Base-by-base conservation (phyloP, 352 stramenopile species). In the Phytophthora constricta region DNA sequence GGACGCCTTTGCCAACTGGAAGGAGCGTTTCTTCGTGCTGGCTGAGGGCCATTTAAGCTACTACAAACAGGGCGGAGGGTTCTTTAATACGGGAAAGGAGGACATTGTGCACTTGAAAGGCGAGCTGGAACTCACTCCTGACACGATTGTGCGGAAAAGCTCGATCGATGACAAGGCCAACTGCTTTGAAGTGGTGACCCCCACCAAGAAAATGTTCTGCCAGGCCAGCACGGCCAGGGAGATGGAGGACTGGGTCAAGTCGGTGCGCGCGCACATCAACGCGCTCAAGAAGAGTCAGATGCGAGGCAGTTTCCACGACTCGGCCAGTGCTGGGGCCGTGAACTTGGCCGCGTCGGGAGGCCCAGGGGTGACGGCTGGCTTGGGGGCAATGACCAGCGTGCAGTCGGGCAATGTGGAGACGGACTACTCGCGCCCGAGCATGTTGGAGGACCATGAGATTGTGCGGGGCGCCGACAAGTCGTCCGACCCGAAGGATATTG, bases 221-320 rank as follows among this genome's bases (percentile, higher is more conserved):
- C 87, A 96, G 56, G 87, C 87, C 37, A 85, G 73, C 46, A 93
- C 87, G 16, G 86, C 86, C 9, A 77, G 86, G 23, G 87, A 96
- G 57, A 91, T 90, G 79, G 87, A 96, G 60, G 87, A 96, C 59
- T 96, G 87, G 87, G 84, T 96, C 72, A 93, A 94, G 74, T 89
- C 82, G 13, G 90, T 96, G 25, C 74, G 85, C 17, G 76, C 84
- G 14, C 87, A 96, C 43, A 86, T 96, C n/a, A 84, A 81, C 45
- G 82, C 82, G 20, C 63, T 96, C 34, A 90, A 92, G 68, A 81
- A 85, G 25, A 73, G 43, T 37, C 66, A 77, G 31, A 73, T 74
- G 52, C 70, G 87, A 25, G 76, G 78, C 16, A 93, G 85, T 58
- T 91, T 93, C 70, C 80, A 95, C 43, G 85, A 92, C 41, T 53